Evolutionary conservation across 352 stramenopile genomes (phyloP), one percentile per base, ranked within the genome.

Genomic region (Globisporangium spinosum): DNA sequence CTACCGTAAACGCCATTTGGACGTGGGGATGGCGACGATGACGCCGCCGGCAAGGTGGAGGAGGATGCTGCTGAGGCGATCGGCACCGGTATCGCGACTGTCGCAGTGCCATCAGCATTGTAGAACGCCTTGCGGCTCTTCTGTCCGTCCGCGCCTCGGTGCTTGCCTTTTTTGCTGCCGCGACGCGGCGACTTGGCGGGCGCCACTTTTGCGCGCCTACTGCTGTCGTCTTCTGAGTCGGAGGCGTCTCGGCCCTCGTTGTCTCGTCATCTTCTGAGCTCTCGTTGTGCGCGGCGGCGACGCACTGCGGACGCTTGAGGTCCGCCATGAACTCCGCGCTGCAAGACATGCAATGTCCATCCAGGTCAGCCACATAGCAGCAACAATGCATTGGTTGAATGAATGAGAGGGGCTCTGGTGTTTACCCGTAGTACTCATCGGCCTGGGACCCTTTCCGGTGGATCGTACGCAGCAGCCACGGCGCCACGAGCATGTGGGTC

Each of bases 401-500:
- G 12, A 47, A 1, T 62, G 20, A 2, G 13, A 29, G 27, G 1
- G 5, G 3, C n/a, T 1, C 22, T 12, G 51, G 12, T 45, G 13
- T 20, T 29, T 35, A 87, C 79, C 81, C 76, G 60, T 85, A 92
- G 69, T 88, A 88, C 54, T 87, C 74, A 34, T 92, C 80, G 13
- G 83, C 83, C 40, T 92, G 82, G 0, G 73, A 89, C 0, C 76
- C 80, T 38, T 92, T 92, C 13, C 80, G 77, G 25, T 92, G 80
- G 35, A 92, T 79, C 17, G 83, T 92, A 38, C 82, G 73, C 20
- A 92, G 66, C 12, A 92, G 62, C 80, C 82, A 89, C 29, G 82
- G 83, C 4, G 74, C 78, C 23, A 85, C 65, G 9, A 89, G 65
- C 45, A 92, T 64, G 65, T 90, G 83, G n/a, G 85, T 70, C 83